Base-by-base conservation (phyloP, 2,329 filamentous ascomycete genomes). In the Apiospora phragmitis region DNA sequence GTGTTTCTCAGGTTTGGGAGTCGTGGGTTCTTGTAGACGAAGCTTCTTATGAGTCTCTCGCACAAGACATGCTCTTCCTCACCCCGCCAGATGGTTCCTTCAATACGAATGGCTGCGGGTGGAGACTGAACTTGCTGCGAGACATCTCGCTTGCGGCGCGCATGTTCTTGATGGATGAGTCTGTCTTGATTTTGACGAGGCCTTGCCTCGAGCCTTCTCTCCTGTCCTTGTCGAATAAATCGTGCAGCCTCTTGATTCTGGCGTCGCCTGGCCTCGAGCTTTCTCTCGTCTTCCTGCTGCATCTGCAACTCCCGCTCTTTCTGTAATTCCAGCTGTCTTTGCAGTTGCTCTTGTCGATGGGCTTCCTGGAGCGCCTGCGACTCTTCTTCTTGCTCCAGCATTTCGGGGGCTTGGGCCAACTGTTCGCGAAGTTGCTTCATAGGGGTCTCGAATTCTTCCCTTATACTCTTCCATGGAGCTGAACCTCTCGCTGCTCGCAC, bases 361-460 rank as follows among this genome's bases (percentile, higher is more conserved):
- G 47, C 51, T 47, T 75, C 71, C 45, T 43, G 35, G 7, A 70
- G 38, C 26, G 38, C 67, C 21, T 68, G 72, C 4, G 11, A 41
- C 43, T 77, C 71, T 49, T 74, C 70, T 62, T 68, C 69, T 51
- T 67, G 21, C 24, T 67, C 68, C 26, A 79, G 71, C 14, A 59
- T 51, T 65, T 74, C 74, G n/a, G 73, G 75, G 38, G 73, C 72
- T 18, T 70, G 38, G 1, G n/a, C 38, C 38, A 67, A 35, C 65
- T 43, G 42, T n/a, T 29, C 12, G 12, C 29, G 65, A 43, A 67
- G 65, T 16, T 42, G 12, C n/a, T 26, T 29, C 65, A 67, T 2
- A 21, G n/a, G 42, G 8, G 16, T 26, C 38, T 45, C 65, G 21
- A 67, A 35, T 32, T 43, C 42, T 67, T 29, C 47, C 67, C 26